phyloP scores from a whole-genome alignment of 345 rosid genomes.

The Jatropha curcas region DNA sequence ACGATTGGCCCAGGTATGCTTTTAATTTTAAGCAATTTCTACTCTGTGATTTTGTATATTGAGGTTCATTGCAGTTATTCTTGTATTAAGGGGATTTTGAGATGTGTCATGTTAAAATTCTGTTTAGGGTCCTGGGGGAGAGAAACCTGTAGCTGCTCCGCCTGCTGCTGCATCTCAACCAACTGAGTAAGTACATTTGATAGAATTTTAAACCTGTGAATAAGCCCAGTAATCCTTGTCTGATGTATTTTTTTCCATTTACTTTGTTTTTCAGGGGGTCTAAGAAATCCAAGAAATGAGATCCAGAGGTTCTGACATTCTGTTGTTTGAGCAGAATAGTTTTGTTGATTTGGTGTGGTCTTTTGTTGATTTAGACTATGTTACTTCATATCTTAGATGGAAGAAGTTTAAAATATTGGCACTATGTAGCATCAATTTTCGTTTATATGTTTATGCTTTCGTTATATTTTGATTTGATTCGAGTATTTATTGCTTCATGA shows the following conservation, averaged over 20 bases:
- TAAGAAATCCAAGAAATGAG: constrained; percentile 29
- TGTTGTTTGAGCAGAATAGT: constrained; percentile 11
- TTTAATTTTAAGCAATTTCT: background rate
- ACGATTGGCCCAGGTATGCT: constrained; percentile 74
- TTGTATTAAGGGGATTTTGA: background rate
- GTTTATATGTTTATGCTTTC: background rate
- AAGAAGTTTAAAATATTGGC: background rate
- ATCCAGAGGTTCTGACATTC: background rate
- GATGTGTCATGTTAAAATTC: background rate
- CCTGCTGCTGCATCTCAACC: constrained; percentile 21
- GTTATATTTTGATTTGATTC: background rate
- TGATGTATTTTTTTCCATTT: background rate
- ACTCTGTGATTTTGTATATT: background rate
- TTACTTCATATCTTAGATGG: constrained; percentile 5
- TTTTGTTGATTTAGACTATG: constrained; percentile 9
- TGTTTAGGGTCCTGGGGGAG: constrained; percentile 26
- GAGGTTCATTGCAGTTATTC: background rate
- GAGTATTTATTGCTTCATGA: background rate
- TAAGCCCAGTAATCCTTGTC: background rate
- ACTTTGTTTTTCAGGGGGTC: constrained; percentile 9
- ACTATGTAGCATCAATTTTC: background rate
- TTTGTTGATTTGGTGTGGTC: background rate
- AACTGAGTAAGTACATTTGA: background rate
- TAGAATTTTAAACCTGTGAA: background rate
- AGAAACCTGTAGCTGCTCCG: constrained; percentile 23